Base-by-base conservation (phyloP, 1,284 basidiomycete genomes). In the Tetrapyrgos nigripes region DNA sequence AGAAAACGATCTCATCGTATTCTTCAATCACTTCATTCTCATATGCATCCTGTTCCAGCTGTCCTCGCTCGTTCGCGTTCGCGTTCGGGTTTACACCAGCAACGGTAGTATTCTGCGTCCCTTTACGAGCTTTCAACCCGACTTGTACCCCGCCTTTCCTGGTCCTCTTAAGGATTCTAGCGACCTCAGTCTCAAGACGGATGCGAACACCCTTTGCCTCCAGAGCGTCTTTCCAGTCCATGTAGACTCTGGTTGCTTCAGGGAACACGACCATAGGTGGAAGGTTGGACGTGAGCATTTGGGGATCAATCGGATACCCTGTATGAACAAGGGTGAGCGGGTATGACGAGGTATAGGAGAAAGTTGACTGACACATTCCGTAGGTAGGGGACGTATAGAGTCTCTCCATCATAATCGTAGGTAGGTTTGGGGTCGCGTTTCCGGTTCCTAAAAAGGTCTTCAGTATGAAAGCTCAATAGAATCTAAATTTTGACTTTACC, bases 1-100 rank as follows among this genome's bases (percentile, higher is more conserved):
- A 74, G 55, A 76, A 77, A 11, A 83, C 79, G 60, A 84, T 74
- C 64, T 83, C 81, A 66, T 83, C 81, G 58, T 75, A 84, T 26
- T 74, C 70, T 62, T 82, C 79, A 26, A 53, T 44, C 10, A 43
- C 29, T 23, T 55, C 59, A 28, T 33, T 33, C 10, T 45, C 11
- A 13, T 47, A 19, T 50, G 49, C 14, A 24, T 35, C 14, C 17
- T n/a, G n/a, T n/a, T n/a, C n/a, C n/a, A n/a, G 19, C 24, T 2
- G 33, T 43, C 35, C 37, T 3, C 23, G n/a, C 2, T 26, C 10
- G 21, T 43, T 44, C 3, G 33, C 5, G 5, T 13, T 28, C 5
- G 51, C 4, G 26, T 13, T 21, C 8, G 13, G 28, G 17, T 28
- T 40, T 13, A 40, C 23, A 28, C 40, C 33, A 10, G 37, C 51